Percentiles rank a stretch among this genome's conserved stretches.
phyloP scores from a whole-genome alignment of 225 moss, liverwort and hornwort species.

The Sphagnum tenellum region DNA sequence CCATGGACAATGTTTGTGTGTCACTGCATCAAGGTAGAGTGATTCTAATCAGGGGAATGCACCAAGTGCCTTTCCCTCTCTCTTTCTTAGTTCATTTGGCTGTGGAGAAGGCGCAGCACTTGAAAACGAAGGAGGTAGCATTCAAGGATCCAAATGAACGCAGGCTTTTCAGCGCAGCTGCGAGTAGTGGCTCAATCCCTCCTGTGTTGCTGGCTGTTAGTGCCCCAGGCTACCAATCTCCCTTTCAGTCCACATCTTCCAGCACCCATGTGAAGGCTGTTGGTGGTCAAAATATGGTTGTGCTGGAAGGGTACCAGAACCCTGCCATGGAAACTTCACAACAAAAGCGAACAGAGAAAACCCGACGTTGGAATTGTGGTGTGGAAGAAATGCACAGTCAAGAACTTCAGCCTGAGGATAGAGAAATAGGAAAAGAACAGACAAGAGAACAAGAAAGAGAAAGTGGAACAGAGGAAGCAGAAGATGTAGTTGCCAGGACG shows the following conservation, averaged over 20 bases:
- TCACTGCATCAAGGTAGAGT: too few species aligned
- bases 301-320: neutral
- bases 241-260: neutral
- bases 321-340: neutral
- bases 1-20: too few species aligned
- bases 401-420: slow-evolving; percentile 7
- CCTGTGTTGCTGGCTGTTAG: slow-evolving; percentile 10
- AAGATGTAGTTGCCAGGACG: neutral
- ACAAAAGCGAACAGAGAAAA: slow-evolving; percentile 7
- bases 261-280: neutral
- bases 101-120: slow-evolving; percentile 17
- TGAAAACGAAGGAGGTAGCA: slow-evolving; percentile 13
- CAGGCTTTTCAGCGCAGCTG: neutral
- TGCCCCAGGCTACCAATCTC: neutral
- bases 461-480: slow-evolving; percentile 6
- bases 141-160: slow-evolving; percentile 5
- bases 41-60: too few species aligned
- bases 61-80: too few species aligned
- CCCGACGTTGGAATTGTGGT: slow-evolving; percentile 6
- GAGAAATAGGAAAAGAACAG: slow-evolving; percentile 11
- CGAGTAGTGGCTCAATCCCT: neutral
- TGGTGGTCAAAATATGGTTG: neutral
- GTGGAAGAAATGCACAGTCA: neutral
- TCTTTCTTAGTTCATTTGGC: slow-evolving; percentile 1
- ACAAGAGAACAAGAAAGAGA: slow-evolving; percentile 4